phyloP scores from a whole-genome alignment of 495 filamentous ascomycete genomes.

The Endocarpon pusillum region DNA sequence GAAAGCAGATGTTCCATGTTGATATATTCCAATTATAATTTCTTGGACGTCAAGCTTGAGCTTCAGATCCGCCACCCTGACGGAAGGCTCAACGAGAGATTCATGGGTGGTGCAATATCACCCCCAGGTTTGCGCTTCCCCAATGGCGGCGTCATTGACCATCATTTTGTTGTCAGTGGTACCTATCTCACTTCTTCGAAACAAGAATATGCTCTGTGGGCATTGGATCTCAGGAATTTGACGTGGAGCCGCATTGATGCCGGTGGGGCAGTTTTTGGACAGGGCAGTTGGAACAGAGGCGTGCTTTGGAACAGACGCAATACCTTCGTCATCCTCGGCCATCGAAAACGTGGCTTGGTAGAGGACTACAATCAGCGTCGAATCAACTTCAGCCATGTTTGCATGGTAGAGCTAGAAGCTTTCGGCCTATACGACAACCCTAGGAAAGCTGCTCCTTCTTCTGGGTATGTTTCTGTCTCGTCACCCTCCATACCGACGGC shows the following conservation, averaged over 20 bases:
- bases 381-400: slow-evolving; percentile 93
- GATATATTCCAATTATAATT: slow-evolving; percentile 98
- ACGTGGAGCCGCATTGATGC: slow-evolving; percentile 94
- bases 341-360: slow-evolving; percentile 80
- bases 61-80: slow-evolving; percentile 75
- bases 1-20: slow-evolving; percentile 51
- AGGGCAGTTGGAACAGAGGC: slow-evolving; percentile 93
- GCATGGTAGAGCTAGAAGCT: slow-evolving; percentile 89
- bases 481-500: slow-evolving; percentile 43
- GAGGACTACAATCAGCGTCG: slow-evolving; percentile 96
- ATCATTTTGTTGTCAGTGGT: slow-evolving; percentile 90
- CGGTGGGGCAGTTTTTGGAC: slow-evolving; percentile 80
- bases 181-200: slow-evolving; percentile 95
- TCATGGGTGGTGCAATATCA: slow-evolving; percentile 73
- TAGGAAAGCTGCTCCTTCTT: slow-evolving; percentile 53
- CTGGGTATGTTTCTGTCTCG: slow-evolving; percentile 65
- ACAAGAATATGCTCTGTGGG: slow-evolving; percentile 97
- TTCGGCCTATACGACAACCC: slow-evolving; percentile 96
- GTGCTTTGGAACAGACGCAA: slow-evolving; percentile 85
- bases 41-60: slow-evolving; percentile 89
- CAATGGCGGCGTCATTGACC: slow-evolving; percentile 83
- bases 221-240: slow-evolving; percentile 68
- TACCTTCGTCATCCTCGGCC: slow-evolving; percentile 85
- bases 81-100: slow-evolving; percentile 67
- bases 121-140: slow-evolving; percentile 89